Conservation (phyloP, 2,329 filamentous ascomycete genomes). For the Neofusicoccum sp. region DNA sequence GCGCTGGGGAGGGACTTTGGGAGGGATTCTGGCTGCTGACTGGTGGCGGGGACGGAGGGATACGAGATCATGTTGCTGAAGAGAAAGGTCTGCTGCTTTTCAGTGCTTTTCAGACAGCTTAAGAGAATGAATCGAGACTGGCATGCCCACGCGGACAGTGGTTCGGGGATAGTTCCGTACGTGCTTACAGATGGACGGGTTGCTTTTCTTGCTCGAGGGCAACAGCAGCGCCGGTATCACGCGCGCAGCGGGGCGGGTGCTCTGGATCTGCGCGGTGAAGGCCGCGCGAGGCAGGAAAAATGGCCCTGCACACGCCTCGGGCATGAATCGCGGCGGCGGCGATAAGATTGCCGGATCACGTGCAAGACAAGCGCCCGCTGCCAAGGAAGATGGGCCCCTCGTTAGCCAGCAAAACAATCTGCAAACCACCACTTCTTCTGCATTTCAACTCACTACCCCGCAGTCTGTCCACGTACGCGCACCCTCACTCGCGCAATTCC, state of each 20-base stretch:
- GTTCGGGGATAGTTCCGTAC: not conserved
- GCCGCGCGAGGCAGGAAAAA: conserved; percentile 6
- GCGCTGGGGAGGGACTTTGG: not conserved
- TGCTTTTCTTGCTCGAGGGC: not conserved
- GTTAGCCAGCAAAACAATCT: conserved; percentile 13
- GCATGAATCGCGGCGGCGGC: conserved; percentile 6
- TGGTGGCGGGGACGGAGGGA: not conserved
- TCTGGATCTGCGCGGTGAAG: not conserved
- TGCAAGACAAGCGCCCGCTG: conserved; percentile 5
- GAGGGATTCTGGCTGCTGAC: not conserved
- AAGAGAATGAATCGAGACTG: not conserved
- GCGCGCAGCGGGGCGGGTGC: no score
- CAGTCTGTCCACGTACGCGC: not conserved
- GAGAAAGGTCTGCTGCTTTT: not conserved
- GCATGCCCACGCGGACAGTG: not conserved
- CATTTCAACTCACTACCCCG: conserved; percentile 4
- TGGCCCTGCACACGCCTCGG: conserved; percentile 4
- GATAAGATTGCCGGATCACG: conserved; percentile 15
- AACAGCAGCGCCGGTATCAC: no score
- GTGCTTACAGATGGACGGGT: not conserved
- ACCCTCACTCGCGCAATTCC: not conserved
- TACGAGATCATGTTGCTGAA: not conserved
- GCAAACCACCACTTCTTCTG: conserved; percentile 20
- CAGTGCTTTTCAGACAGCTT: not conserved
- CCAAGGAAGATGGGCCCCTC: conserved; percentile 20